Conservation (phyloP, 208 protist species). For the Trypanosoma platydactyli region DNA sequence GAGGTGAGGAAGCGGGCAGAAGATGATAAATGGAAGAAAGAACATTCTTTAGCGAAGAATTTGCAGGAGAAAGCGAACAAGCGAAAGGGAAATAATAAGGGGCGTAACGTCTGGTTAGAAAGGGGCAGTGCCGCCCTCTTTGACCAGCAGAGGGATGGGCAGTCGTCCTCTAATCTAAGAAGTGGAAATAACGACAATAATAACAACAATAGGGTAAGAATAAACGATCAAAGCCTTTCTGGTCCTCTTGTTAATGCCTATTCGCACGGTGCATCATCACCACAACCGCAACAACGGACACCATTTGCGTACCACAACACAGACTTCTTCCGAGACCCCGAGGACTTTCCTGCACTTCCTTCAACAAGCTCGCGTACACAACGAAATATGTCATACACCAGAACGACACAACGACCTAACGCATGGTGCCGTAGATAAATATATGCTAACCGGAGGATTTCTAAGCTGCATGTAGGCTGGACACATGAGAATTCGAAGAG, state of each 20-base stretch:
- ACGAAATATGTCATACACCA: conserved; percentile 18
- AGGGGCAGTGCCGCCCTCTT: conserved; percentile 17
- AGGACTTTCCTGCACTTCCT: conserved; percentile 52
- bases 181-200: conserved; percentile 10
- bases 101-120: conserved; percentile 48
- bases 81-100: conserved; percentile 29
- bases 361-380: conserved; percentile 16
- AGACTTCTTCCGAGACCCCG: conserved; percentile 31
- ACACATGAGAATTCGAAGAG: too few relatives aligned
- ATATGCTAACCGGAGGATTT: not conserved
- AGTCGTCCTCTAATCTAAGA: not conserved
- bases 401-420: conserved; percentile 18
- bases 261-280: conserved; percentile 2
- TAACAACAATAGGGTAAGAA: conserved; percentile 5
- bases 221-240: conserved; percentile 2
- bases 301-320: conserved; percentile 13
- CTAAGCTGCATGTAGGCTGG: too few relatives aligned
- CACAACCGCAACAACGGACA: not conserved
- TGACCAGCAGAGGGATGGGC: conserved; percentile 4
- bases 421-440: conserved; percentile 11
- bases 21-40: conserved; percentile 31
- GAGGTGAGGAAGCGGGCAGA: conserved; percentile 38
- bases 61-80: conserved; percentile 10
- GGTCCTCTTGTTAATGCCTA: not conserved
- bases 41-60: not conserved